Conservation (phyloP, 2,329 filamentous ascomycete species). For the Fusarium sp. region DNA sequence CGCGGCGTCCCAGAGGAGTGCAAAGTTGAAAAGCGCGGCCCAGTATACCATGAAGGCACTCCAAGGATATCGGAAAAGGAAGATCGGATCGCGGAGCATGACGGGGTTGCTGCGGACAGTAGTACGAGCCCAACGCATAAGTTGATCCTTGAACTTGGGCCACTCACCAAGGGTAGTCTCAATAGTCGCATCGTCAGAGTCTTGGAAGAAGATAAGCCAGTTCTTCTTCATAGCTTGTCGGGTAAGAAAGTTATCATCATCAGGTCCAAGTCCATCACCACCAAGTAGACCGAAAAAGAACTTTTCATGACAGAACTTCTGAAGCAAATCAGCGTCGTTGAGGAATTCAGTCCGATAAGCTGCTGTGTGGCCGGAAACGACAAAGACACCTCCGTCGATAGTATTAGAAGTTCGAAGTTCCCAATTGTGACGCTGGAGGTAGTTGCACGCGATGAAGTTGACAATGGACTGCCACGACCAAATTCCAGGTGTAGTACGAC, state of each 20-base stretch:
- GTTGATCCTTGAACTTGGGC: conserved; percentile 64
- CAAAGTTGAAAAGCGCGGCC: conserved; percentile 66
- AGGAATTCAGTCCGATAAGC: conserved; percentile 64
- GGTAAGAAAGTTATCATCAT: conserved; percentile 73
- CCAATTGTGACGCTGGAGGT: conserved; percentile 72
- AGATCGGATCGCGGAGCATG: conserved; percentile 58
- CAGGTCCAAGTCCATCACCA: conserved; percentile 55
- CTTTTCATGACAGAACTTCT: conserved; percentile 60
- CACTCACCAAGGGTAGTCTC: conserved; percentile 64
- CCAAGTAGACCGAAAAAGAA: conserved; percentile 59
- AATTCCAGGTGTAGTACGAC: conserved; percentile 50
- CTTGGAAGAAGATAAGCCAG: conserved; percentile 68
- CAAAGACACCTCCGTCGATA: conserved; percentile 69
- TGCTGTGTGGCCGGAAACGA: conserved; percentile 67
- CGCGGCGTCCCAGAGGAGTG: conserved; percentile 62
- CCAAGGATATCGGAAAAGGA: conserved; percentile 52
- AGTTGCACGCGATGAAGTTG: conserved; percentile 69
- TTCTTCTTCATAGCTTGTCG: conserved; percentile 62
- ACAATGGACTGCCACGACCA: conserved; percentile 52
- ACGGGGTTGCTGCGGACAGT: conserved; percentile 68
- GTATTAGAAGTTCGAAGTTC: conserved; percentile 67
- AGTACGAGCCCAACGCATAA: conserved; percentile 67
- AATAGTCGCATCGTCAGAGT: conserved; percentile 59
- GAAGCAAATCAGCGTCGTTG: conserved; percentile 55
- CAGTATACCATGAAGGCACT: conserved; percentile 67